Base-by-base conservation (phyloP, 805 yeast genomes). In the Suhomyces emberorum region DNA sequence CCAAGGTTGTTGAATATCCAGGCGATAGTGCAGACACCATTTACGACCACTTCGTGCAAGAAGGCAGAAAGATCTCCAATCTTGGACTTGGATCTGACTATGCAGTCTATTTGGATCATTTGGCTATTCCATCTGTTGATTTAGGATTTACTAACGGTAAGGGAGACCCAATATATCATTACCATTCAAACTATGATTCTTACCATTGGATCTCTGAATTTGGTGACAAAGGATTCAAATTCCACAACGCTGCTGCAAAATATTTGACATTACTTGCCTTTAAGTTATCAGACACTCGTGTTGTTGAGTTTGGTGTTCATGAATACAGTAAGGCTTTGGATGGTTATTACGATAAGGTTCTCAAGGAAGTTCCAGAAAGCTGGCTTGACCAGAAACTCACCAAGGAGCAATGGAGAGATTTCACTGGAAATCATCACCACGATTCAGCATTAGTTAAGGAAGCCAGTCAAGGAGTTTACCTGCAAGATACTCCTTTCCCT, bases 51-150 rank as follows among this genome's bases (percentile, higher is more conserved):
- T 79, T 78, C 65, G 44, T 49, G 1, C 16, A 52, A 37, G 47
- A 54, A 7, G 54, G 64, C 26, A 64, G 59, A 33, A 49, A 62
- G 3, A 62, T 78, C 32, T 54, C 49, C 3, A 50, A 62, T 15
- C 61, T 77, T 10, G 76, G 77, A 2, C 69, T 76, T 7, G 74
- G 76, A 5, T 66, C 81, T 1, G 83, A 77, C 49, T 74, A 66
- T 48, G 67, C 76, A 2, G 77, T 77, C 7, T 80, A 81, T 46
- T 85, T 81, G 54, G 74, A 75, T 48, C 79, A 77, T 51, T 54
- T 81, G 44, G 89, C 88, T 4, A 73, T 83, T 26, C 85, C 89
- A 2, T 70, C 83, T 0, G 68, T 77, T 8, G 70, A 70, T 34
- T 54, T 78, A 35, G 74, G 76, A 7, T 68, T 67, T 39, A 53